phyloP scores from a whole-genome alignment of 2,329 filamentous ascomycete species.

The Fusarium drepaniforme region DNA sequence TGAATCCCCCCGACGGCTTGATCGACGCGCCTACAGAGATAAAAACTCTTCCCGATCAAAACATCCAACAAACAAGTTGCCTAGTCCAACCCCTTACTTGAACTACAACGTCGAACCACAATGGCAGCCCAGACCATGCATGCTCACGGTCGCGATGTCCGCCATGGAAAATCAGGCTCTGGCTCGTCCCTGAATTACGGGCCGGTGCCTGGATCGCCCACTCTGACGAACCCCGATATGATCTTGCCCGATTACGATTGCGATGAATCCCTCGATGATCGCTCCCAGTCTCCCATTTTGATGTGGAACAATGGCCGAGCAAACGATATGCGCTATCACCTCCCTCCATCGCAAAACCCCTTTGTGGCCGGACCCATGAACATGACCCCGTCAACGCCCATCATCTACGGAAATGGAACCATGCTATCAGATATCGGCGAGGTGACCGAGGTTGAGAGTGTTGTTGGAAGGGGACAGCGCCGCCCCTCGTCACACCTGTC shows the following conservation, averaged over 20 bases:
- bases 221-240: conserved; percentile 94
- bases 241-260: conserved; percentile 83
- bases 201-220: conserved; percentile 78
- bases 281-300: conserved; percentile 63
- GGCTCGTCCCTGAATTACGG: conserved; percentile 53
- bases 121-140: conserved; percentile 49
- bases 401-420: conserved; percentile 77
- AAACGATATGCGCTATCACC: conserved; percentile 55
- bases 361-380: conserved; percentile 55
- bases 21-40: conserved; percentile 16
- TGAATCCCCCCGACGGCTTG: conserved; percentile 14
- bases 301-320: conserved; percentile 64
- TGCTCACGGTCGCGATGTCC: conserved; percentile 43
- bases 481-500: conserved; percentile 53
- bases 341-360: conserved; percentile 52
- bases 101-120: conserved; percentile 6
- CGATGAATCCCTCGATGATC: conserved; percentile 64
- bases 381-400: conserved; percentile 68
- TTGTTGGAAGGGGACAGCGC: conserved; percentile 56
- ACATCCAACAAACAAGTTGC: not conserved
- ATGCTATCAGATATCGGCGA: conserved; percentile 76
- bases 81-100: conserved; percentile 2
- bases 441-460: conserved; percentile 67
- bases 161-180: conserved; percentile 44
- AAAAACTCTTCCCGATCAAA: not conserved